Conservation (phyloP, 495 filamentous ascomycete species). For the Neurospora sp. region DNA sequence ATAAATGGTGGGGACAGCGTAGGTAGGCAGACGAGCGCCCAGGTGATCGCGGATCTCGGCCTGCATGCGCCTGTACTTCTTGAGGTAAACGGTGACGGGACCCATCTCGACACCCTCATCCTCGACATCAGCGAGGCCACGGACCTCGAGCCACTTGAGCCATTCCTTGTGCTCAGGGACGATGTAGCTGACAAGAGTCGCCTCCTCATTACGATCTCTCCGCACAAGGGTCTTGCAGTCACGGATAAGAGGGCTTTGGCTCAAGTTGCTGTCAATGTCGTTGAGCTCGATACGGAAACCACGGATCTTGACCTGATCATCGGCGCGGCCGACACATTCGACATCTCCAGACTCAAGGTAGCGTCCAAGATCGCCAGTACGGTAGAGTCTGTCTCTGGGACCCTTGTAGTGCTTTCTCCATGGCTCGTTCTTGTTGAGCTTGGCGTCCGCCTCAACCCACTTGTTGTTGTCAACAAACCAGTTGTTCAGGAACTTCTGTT, state of each 20-base stretch:
- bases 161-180: constrained; percentile 73
- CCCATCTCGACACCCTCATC: constrained; percentile 38
- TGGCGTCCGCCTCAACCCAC: constrained; percentile 59
- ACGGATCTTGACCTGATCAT: constrained; percentile 91
- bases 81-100: constrained; percentile 37
- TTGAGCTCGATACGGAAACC: constrained; percentile 92
- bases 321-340: constrained; percentile 66
- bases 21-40: constrained; percentile 62
- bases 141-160: constrained; percentile 52
- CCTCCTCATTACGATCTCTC: constrained; percentile 85
- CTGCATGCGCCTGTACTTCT: constrained; percentile 55
- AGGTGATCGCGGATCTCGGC: constrained; percentile 67
- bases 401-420: constrained; percentile 79
- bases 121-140: constrained; percentile 40
- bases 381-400: constrained; percentile 76
- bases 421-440: constrained; percentile 43
- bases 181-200: constrained; percentile 79
- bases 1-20: constrained; percentile 71
- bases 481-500: constrained; percentile 75
- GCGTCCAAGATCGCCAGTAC: constrained; percentile 70
- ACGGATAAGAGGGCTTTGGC: constrained; percentile 64
- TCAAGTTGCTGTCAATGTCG: constrained; percentile 83
- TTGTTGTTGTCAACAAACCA: constrained; percentile 73
- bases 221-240: constrained; percentile 84
- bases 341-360: constrained; percentile 67